phyloP scores from a whole-genome alignment of 805 yeast species.

The Metschnikowia lunata region DNA sequence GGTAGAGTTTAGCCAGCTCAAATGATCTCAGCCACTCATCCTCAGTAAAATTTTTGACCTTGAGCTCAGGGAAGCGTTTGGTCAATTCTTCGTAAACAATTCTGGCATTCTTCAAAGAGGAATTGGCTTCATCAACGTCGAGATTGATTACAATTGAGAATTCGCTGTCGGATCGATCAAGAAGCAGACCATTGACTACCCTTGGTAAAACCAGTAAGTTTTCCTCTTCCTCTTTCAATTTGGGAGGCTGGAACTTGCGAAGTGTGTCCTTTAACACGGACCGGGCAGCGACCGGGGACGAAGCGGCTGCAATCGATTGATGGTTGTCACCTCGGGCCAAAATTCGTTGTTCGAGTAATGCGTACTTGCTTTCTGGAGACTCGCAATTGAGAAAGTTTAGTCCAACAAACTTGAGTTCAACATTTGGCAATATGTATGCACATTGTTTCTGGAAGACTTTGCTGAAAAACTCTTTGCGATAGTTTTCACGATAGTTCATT shows the following conservation, averaged over 20 bases:
- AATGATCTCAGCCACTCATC: slow-evolving; percentile 45
- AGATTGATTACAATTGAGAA: slow-evolving; percentile 67
- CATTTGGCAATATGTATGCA: slow-evolving; percentile 27
- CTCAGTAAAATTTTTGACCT: slow-evolving; percentile 20
- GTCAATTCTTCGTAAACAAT: slow-evolving; percentile 29
- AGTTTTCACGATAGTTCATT: slow-evolving; percentile 70
- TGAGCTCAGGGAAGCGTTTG: slow-evolving; percentile 7
- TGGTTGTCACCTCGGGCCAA: slow-evolving; percentile 77
- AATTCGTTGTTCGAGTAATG: slow-evolving; percentile 58
- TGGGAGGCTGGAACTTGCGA: slow-evolving; percentile 10
- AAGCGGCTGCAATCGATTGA: slow-evolving; percentile 64
- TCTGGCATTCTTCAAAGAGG: slow-evolving; percentile 41
- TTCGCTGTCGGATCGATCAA: slow-evolving; percentile 41
- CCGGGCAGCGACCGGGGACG: slow-evolving; percentile 41
- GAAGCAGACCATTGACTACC: slow-evolving; percentile 7
- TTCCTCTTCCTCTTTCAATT: slow-evolving; percentile 6
- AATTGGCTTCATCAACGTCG: slow-evolving; percentile 22
- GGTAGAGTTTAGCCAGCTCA: slow-evolving; percentile 46
- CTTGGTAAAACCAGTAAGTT: slow-evolving; percentile 2
- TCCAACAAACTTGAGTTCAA: slow-evolving; percentile 56
- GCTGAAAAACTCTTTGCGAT: slow-evolving; percentile 61
- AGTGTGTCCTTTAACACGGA: slow-evolving; percentile 8
- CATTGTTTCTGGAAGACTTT: slow-evolving; percentile 37
- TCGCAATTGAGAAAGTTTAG: slow-evolving; percentile 54
- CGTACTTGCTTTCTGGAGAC: slow-evolving; percentile 36